These are phyloP conservation scores for Persicaria maculosa DNA, from an alignment of 148 eudicot species.

Conservation along the genomic window DNA sequence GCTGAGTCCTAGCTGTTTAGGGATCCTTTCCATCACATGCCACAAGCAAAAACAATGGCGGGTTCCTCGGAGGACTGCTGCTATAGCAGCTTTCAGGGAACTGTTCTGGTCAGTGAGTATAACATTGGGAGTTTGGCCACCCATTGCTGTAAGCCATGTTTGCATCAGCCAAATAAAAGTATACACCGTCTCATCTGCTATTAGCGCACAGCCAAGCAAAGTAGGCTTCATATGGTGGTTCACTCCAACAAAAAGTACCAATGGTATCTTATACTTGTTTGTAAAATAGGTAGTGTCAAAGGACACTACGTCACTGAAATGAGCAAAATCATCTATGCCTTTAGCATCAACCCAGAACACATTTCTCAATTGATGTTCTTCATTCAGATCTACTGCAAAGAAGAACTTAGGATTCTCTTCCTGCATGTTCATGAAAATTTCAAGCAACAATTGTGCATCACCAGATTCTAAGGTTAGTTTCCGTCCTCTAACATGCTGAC, in stretches of 20 bases:
- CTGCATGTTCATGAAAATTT: constrained; percentile 57
- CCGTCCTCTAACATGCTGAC: constrained; percentile 46
- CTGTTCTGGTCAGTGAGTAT: constrained; percentile 46
- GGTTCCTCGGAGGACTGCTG: constrained; percentile 31
- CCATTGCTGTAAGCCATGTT: constrained; percentile 55
- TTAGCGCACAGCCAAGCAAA: constrained; percentile 53
- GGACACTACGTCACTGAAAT: constrained; percentile 56
- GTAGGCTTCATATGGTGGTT: constrained; percentile 60
- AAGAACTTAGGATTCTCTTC: constrained; percentile 56
- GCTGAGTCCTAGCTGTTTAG: constrained; percentile 35
- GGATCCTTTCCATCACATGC: constrained; percentile 44
- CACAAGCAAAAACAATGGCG: constrained; percentile 50
- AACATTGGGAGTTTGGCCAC: constrained; percentile 45
- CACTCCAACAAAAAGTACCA: constrained; percentile 56
- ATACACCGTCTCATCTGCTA: constrained; percentile 47
- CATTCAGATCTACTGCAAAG: constrained; percentile 57
- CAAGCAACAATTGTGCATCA: constrained; percentile 52
- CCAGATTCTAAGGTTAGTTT: constrained; percentile 46
- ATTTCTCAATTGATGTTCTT: constrained; percentile 59
- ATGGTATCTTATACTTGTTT: constrained; percentile 46
- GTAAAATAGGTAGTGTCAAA: constrained; percentile 47
- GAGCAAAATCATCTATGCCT: constrained; percentile 46
- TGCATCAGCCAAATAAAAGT: constrained; percentile 54
- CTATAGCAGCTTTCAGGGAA: constrained; percentile 40
- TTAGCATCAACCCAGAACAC: constrained; percentile 64